Evolutionary conservation across 83 land plant species (phyloP).

Genomic region (Picea abies): DNA sequence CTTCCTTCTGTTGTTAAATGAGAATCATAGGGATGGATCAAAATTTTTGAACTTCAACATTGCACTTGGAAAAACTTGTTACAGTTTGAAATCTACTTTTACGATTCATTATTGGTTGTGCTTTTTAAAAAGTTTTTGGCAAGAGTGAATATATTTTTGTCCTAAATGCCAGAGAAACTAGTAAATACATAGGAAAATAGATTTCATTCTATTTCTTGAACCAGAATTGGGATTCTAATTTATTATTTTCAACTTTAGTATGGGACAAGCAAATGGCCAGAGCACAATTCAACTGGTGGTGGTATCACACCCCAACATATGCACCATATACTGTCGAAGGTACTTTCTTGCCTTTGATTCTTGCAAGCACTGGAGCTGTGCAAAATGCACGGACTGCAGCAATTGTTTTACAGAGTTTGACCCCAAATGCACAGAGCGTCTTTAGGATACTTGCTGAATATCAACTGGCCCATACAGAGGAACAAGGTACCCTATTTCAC

Average conservation of each 20-base stretch:
- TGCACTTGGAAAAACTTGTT: background rate
- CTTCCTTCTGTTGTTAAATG: background rate
- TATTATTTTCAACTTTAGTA: slow-evolving; percentile 40
- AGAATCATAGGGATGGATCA: slow-evolving; percentile 7
- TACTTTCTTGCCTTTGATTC: slow-evolving; percentile 73
- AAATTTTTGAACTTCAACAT: background rate
- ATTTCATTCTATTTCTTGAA: too few species aligned
- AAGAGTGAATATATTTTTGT: too few species aligned
- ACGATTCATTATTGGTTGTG: background rate
- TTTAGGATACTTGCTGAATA: slow-evolving; percentile 86
- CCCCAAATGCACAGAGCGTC: slow-evolving; percentile 98
- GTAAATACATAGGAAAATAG: too few species aligned
- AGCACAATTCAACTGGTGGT: slow-evolving; percentile 96
- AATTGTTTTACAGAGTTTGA: slow-evolving; percentile 90
- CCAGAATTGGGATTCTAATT: too few species aligned
- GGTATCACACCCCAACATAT: slow-evolving; percentile 98
- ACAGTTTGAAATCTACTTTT: background rate
- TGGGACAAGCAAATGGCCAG: slow-evolving; percentile 99
- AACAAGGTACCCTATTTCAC: slow-evolving; percentile 63
- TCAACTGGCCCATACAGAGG: slow-evolving; percentile 86
- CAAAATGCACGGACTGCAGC: slow-evolving; percentile 86
- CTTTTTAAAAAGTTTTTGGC: too few species aligned
- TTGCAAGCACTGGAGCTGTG: slow-evolving; percentile 56
- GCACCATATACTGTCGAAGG: slow-evolving; percentile 91
- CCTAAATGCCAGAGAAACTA: too few species aligned